Evolutionary conservation across 2,329 filamentous ascomycete genomes (phyloP).

Genomic region (Verticillium longisporum): DNA sequence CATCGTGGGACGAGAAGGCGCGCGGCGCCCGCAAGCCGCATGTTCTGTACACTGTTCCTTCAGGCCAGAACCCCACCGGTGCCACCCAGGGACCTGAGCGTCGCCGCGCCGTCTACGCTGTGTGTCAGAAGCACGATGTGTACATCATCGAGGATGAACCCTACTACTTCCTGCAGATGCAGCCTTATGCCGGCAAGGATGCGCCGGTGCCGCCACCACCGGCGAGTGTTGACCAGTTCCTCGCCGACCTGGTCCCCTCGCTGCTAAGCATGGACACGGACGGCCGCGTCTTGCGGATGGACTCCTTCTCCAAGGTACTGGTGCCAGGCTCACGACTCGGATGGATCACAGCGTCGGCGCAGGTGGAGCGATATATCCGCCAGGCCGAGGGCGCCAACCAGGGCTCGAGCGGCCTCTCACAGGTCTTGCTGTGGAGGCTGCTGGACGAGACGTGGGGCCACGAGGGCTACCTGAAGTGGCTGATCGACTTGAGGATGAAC

Average conservation of each 20-base stretch:
- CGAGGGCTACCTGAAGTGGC: conserved; percentile 79
- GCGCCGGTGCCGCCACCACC: conserved; percentile 41
- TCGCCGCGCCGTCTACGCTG: conserved; percentile 64
- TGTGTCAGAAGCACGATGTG: conserved; percentile 78
- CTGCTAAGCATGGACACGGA: conserved; percentile 76
- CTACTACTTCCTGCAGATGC: conserved; percentile 91
- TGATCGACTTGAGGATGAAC: conserved; percentile 71
- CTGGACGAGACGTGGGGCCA: conserved; percentile 95
- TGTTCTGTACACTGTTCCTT: conserved; percentile 56
- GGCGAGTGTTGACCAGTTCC: conserved; percentile 62
- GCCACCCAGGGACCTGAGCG: conserved; percentile 67
- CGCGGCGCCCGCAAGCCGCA: conserved; percentile 43
- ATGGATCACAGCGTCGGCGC: conserved; percentile 83
- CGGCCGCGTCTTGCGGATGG: conserved; percentile 82
- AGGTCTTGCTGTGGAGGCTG: conserved; percentile 79
- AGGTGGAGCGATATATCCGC: conserved; percentile 74
- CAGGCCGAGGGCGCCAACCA: conserved; percentile 82
- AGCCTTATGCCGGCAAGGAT: conserved; percentile 48
- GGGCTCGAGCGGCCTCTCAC: conserved; percentile 76
- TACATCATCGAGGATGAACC: conserved; percentile 90
- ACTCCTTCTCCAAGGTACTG: conserved; percentile 90
- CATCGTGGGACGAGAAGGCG: conserved; percentile 38
- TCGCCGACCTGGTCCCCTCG: conserved; percentile 65
- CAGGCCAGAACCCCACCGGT: conserved; percentile 87
- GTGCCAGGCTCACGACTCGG: conserved; percentile 75